These are phyloP conservation scores for Penicillium fuscoglaucum DNA, from an alignment of 2,329 filamentous ascomycete species.

Conservation along the genomic window DNA sequence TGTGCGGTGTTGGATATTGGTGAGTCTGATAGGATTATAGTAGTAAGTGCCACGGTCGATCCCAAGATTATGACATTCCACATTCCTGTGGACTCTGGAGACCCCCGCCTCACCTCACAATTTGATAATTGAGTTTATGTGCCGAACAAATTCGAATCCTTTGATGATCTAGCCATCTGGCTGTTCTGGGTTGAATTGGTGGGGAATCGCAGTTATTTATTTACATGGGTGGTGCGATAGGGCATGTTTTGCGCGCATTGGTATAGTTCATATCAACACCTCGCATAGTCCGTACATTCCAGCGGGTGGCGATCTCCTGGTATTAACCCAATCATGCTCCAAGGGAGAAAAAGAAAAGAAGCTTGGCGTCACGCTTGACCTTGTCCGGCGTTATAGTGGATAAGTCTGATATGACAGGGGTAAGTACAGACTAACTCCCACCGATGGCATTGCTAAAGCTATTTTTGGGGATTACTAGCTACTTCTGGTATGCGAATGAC, in stretches of 20 bases:
- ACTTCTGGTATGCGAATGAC: no score
- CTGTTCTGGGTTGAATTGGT: no score
- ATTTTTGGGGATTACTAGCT: neutral
- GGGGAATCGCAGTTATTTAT: neutral
- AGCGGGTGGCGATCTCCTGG: neutral
- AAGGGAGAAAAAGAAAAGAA: neutral
- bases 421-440: neutral
- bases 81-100: slow-evolving; percentile 12
- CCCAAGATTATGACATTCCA: slow-evolving; percentile 20
- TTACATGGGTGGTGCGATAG: neutral
- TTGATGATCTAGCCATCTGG: neutral
- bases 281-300: neutral
- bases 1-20: slow-evolving; percentile 8
- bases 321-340: neutral
- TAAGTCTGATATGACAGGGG: slow-evolving; percentile 4
- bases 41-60: slow-evolving; percentile 6
- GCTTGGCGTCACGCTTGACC: neutral
- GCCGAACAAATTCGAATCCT: no score
- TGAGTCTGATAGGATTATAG: neutral
- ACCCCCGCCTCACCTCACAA: neutral
- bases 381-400: neutral
- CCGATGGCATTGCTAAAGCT: neutral
- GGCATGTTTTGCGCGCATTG: neutral
- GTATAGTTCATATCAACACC: neutral
- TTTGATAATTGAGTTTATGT: neutral